phyloP scores from a whole-genome alignment of 108 stramenopile species.

The Cyclotella choctawhatcheeana region DNA sequence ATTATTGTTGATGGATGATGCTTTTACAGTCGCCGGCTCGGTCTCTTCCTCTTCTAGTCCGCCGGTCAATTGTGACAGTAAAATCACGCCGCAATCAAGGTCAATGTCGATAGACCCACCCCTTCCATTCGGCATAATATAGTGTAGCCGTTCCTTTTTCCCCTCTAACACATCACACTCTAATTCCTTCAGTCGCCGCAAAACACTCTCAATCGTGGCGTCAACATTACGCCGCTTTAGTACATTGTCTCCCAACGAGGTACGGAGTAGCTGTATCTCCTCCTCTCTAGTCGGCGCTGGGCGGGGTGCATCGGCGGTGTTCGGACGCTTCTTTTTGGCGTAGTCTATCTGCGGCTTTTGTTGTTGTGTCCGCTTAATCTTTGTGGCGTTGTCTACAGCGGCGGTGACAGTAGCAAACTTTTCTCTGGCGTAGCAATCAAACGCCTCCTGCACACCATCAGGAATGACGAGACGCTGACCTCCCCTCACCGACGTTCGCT shows the following conservation, averaged over 20 bases:
- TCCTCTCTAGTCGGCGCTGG: background rate
- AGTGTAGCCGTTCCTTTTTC: background rate
- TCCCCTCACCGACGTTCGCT: no score
- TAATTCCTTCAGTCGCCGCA: background rate
- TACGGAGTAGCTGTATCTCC: background rate
- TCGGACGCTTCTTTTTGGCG: background rate
- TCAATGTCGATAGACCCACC: background rate
- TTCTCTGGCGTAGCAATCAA: no score
- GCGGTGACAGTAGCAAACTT: no score
- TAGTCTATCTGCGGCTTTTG: no score
- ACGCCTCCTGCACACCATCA: no score
- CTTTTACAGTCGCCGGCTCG: background rate
- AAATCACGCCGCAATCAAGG: background rate
- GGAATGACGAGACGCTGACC: no score
- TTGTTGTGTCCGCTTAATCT: no score
- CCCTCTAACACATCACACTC: background rate
- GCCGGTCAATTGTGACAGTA: background rate
- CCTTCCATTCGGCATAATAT: background rate
- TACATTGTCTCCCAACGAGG: background rate
- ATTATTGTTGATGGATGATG: background rate
- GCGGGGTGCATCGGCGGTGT: background rate
- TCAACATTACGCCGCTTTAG: background rate
- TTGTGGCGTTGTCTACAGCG: no score
- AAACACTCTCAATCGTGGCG: background rate
- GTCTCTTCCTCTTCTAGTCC: background rate